Evolutionary conservation across 2,329 filamentous ascomycete genomes (phyloP), one percentile per base, ranked within the genome.

Genomic region (Microsporum ferrugineum): DNA sequence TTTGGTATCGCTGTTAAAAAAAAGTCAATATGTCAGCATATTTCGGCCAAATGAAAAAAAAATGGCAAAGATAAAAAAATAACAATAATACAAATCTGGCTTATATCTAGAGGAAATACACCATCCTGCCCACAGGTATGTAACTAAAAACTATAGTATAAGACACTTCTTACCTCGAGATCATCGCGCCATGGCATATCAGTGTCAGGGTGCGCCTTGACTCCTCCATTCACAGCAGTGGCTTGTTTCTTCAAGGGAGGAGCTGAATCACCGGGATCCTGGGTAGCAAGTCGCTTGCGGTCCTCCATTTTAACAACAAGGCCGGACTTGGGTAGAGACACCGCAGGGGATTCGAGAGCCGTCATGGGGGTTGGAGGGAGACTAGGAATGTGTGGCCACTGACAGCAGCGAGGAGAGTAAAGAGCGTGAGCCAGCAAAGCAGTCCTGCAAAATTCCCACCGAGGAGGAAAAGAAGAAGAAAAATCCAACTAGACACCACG

Each of bases 261-360:
- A 66, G 88, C 88, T 71, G 89, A 80, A 68, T 96, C 90, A 75
- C 94, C 89, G 71, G 84, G 79, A 72, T 87, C 88, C 76, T 84
- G 82, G 69, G 88, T 83, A 72, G 91, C 89, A 72, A 91, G 88
- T 84, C 94, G 86, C 84, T 99, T 99, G 84, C 94, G 90, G 81
- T 97, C 94, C 83, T 99, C 94, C 92, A 97, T 99, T 84, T 94
- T 96, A 69, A 85, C 80, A 80, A 85, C 81, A 78, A 89, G 82
- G 82, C 86, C 86, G 75, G 82, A 76, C 79, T 89, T 87, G 81
- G 88, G 84, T 83, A 85, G 84, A 81, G 86, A 82, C 76, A 86
- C 81, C 77, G 85, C 83, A 74, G 82, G 81, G 69, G 84, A 82
- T 78, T 88, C 87, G 79, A 88, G 85, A 83, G 88, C 84, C 87